Evolutionary conservation across 2,329 filamentous ascomycete genomes (phyloP), one percentile per base, ranked within the genome.

Genomic region (Stagonosporopsis rhizophila): DNA sequence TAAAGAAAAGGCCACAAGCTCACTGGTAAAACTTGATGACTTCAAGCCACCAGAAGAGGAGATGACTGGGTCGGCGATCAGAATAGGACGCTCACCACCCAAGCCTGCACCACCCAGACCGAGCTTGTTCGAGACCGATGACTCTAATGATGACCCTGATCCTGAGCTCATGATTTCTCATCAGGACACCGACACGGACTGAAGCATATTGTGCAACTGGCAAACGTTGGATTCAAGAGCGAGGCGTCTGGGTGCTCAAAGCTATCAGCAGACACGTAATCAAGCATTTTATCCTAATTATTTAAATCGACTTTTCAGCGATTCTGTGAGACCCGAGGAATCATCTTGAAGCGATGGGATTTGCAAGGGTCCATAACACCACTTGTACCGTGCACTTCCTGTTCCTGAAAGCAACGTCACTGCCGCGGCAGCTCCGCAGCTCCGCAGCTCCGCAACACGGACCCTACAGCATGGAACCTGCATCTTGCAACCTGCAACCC

Each of bases 131-230:
- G 76, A 78, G 40, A 75, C 75, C 6, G 78, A 80, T 53, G 75
- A 76, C 50, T 78, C 78, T 53, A 79, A 81, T 57, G 75, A 76
- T 22, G 74, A 77, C 50, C 78, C 79, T 6, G 79, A 81, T 67
- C 79, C 80, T 11, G 80, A 82, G 58, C 68, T 82, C 12, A 70
- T 82, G 68, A 79, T 82, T 30, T 81, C 79, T 9, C 77, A 78
- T 56, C 78, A 79, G 47, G 78, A 80, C 45, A 74, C 71, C 5
- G 75, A 78, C 56, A 72, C 71, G 2, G 73, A 76, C 45, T 75
- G 58, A 65, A 32, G 11, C 14, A 11, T 25, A 19, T n/a, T 32
- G 25, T 17, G 2, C 23, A 27, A 12, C 15, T 19, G 20, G 12
- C 15, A 12, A 34, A 20, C 22, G 14, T n/a, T 38, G 34, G 6